These are phyloP conservation scores for Cucurbita pepo DNA, from an alignment of 306 rosid species.

Conservation along the genomic window DNA sequence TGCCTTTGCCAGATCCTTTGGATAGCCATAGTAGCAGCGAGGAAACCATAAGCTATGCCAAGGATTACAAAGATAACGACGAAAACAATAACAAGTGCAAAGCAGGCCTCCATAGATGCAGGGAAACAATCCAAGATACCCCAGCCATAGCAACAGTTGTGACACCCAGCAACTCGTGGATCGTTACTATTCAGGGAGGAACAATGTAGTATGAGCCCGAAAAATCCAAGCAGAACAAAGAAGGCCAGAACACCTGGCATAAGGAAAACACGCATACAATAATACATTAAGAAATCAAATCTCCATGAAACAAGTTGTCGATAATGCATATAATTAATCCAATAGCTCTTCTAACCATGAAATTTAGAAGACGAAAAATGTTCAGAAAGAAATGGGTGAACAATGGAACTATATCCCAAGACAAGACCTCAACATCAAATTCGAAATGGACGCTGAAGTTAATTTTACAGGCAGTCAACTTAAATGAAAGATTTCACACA, in stretches of 20 bases:
- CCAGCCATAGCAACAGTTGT: conserved; percentile 98
- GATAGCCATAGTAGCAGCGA: conserved; percentile 91
- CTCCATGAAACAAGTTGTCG: not conserved
- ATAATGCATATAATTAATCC: not conserved
- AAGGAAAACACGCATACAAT: not conserved
- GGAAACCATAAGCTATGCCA: conserved; percentile 95
- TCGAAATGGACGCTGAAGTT: not conserved
- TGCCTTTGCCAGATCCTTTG: conserved; percentile 99
- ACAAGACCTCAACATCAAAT: not conserved
- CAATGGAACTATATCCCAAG: not conserved
- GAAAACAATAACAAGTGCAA: conserved; percentile 77
- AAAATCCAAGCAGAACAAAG: conserved; percentile 91
- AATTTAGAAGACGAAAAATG: not conserved
- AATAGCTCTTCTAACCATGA: not conserved
- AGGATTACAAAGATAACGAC: conserved; percentile 94
- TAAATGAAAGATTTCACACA: not conserved
- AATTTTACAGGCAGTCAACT: not conserved
- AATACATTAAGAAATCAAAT: not conserved
- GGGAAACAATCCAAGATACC: conserved; percentile 99
- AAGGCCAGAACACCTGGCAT: conserved; percentile 80
- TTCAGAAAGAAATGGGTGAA: not conserved
- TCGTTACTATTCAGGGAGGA: conserved; percentile 72
- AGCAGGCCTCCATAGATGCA: conserved; percentile 99
- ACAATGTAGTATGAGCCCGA: conserved; percentile 90
- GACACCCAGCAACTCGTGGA: conserved; percentile 95